Conservation (phyloP, 768 basidiomycete species). For the Exidia glandulosa region DNA sequence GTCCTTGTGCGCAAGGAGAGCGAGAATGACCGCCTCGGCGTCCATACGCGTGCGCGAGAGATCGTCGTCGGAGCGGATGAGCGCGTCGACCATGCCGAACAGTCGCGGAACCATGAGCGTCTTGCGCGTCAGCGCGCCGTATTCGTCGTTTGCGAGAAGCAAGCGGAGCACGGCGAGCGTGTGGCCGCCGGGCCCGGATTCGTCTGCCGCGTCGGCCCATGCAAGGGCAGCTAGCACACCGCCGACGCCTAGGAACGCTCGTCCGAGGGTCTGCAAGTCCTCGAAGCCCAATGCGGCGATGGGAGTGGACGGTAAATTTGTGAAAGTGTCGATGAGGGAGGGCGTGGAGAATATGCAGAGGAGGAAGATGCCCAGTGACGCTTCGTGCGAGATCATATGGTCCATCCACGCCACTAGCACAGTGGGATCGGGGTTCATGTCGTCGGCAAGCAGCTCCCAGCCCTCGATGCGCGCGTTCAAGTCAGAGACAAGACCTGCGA, state of each 20-base stretch:
- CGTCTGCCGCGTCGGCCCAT: conserved; percentile 70
- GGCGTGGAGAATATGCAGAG: conserved; percentile 1
- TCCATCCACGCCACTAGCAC: background rate
- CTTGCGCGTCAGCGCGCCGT: conserved; percentile 57
- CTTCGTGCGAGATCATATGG: conserved; percentile 1
- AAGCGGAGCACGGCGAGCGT: conserved; percentile 49
- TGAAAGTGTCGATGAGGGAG: background rate
- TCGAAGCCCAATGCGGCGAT: background rate
- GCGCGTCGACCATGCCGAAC: conserved; percentile 60
- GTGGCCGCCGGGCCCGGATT: conserved; percentile 51
- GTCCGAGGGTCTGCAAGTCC: conserved; percentile 26
- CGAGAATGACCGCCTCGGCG: conserved; percentile 56
- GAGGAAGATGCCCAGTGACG: conserved; percentile 4
- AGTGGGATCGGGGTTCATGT: background rate
- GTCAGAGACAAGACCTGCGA: background rate
- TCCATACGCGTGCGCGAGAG: conserved; percentile 55
- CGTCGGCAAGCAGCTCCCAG: background rate
- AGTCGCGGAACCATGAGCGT: conserved; percentile 62
- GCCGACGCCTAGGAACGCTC: conserved; percentile 57
- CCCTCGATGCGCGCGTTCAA: background rate
- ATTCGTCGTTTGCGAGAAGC: conserved; percentile 16
- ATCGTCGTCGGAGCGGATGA: conserved; percentile 45
- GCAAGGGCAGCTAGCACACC: conserved; percentile 61
- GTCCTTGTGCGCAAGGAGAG: conserved; percentile 48
- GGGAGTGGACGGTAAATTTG: background rate